Evolutionary conservation across 129 eudicot genomes (phyloP).

Genomic region (Ambrosia artemisiifolia): DNA sequence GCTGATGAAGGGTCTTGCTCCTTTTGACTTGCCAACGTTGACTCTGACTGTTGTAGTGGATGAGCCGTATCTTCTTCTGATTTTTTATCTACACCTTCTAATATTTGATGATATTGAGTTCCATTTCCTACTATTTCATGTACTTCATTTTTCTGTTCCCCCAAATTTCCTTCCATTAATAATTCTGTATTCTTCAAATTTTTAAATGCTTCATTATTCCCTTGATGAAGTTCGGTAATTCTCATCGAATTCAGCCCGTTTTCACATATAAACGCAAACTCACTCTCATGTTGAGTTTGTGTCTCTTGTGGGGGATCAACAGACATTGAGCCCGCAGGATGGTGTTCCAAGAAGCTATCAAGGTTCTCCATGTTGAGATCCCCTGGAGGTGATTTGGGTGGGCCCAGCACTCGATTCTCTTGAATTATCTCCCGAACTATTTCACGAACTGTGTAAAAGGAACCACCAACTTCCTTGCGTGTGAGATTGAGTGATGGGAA

Average conservation of each 20-base stretch:
- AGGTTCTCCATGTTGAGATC: slow-evolving; percentile 33
- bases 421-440: slow-evolving; percentile 90
- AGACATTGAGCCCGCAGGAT: slow-evolving; percentile 55
- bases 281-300: slow-evolving; percentile 16
- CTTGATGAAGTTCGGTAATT: slow-evolving; percentile 26
- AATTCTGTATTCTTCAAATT: slow-evolving; percentile 9
- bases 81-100: slow-evolving; percentile 27
- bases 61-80: slow-evolving; percentile 18
- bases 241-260: slow-evolving; percentile 11
- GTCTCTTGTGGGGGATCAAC: slow-evolving; percentile 42
- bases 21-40: slow-evolving; percentile 24
- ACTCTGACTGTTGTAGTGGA: background rate
- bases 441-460: slow-evolving; percentile 90
- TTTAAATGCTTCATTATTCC: slow-evolving; percentile 18
- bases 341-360: slow-evolving; percentile 38
- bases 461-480: slow-evolving; percentile 98
- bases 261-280: slow-evolving; percentile 17
- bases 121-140: slow-evolving; percentile 29
- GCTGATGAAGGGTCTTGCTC: slow-evolving; percentile 11
- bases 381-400: slow-evolving; percentile 56
- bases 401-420: slow-evolving; percentile 86
- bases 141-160: slow-evolving; percentile 21
- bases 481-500: slow-evolving; percentile 89
- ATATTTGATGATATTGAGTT: slow-evolving; percentile 15
- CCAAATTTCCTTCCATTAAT: slow-evolving; percentile 19